Conservation (phyloP, 257 asterid genomes). For the Verbascum thapsus region DNA sequence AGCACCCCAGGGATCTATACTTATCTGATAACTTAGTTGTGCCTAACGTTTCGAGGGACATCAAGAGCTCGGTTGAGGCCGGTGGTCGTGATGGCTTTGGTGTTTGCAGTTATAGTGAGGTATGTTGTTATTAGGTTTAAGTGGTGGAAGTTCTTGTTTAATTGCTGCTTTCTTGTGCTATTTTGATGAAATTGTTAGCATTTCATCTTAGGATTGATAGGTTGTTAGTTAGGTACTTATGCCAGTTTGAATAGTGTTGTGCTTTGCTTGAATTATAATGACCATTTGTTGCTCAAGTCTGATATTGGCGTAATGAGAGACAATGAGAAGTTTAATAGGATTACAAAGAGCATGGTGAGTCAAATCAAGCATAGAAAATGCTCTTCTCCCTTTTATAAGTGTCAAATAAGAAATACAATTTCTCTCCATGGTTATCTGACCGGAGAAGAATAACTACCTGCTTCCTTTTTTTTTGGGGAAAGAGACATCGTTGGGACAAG, state of each 20-base stretch:
- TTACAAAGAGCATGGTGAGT: too few species aligned
- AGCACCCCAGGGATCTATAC: conserved; percentile 66
- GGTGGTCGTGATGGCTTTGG: conserved; percentile 74
- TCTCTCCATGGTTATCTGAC: not conserved
- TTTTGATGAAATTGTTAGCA: conserved; percentile 1
- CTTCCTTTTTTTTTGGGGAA: not conserved
- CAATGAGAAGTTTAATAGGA: too few species aligned
- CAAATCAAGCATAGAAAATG: too few species aligned
- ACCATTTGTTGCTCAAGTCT: conserved; percentile 2
- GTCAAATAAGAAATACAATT: not conserved
- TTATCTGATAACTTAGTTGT: conserved; percentile 60
- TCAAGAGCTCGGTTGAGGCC: conserved; percentile 45
- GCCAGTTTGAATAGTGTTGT: not conserved
- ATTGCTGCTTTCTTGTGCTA: not conserved
- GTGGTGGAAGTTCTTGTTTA: not conserved
- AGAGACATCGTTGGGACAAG: not conserved
- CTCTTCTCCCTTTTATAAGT: too few species aligned
- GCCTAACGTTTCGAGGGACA: conserved; percentile 72
- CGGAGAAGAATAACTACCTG: too few species aligned
- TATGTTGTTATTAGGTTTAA: conserved; percentile 23
- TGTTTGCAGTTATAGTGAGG: conserved; percentile 75
- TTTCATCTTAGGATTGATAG: not conserved
- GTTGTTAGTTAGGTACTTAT: conserved; percentile 2
- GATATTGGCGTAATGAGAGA: too few species aligned
- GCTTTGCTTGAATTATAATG: conserved; percentile 1